Evolutionary conservation across 345 rosid genomes (phyloP), one percentile per base, ranked within the genome.

Genomic region (Euphorbia lathyris): DNA sequence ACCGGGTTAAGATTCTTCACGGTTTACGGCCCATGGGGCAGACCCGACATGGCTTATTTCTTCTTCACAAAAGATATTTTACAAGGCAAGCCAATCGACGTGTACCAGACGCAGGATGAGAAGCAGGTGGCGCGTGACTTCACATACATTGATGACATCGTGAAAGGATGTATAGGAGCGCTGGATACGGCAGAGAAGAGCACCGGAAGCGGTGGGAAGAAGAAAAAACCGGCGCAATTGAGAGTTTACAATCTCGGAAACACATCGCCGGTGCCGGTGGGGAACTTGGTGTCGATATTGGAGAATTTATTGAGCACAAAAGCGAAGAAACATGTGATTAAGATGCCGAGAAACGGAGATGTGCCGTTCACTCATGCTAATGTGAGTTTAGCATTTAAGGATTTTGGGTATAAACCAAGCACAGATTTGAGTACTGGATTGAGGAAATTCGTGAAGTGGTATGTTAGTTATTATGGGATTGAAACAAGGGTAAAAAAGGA

Each of bases 111-210:
- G 9, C 77, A 52, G 19, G 77, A 68, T 4, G 63, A 74, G 19
- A 62, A 74, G 23, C 58, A 74, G 65, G 77, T 74, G 69, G 77
- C 77, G 34, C 77, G 77, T 63, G 77, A 74, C 73, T 74, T 74
- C 63, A 74, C 77, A 0, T 74, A 61, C 58, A 74, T 74, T 9
- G 77, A 74, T 5, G 77, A 74, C 14, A 62, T 74, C 4, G 77
- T 68, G 27, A 74, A 74, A 55, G 77, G 77, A 5, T 74, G 77
- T n/a, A 9, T 74, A 4, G 77, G 77, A 11, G 69, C 77, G 2
- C 11, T 74, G 25, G 77, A 74, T 63, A 74, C 77, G 9, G 77
- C 77, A 48, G 64, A 74, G 77, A 74, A 74, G 36, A 74, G 77
- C 58, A 68, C 77, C 0, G 77, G 77, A 3, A 74, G 77, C 19